A percentile compares a stretch with the other conserved stretches of the same genome.
phyloP scores from a whole-genome alignment of 2,329 filamentous ascomycete species.

The Stemphylium lycopersici region DNA sequence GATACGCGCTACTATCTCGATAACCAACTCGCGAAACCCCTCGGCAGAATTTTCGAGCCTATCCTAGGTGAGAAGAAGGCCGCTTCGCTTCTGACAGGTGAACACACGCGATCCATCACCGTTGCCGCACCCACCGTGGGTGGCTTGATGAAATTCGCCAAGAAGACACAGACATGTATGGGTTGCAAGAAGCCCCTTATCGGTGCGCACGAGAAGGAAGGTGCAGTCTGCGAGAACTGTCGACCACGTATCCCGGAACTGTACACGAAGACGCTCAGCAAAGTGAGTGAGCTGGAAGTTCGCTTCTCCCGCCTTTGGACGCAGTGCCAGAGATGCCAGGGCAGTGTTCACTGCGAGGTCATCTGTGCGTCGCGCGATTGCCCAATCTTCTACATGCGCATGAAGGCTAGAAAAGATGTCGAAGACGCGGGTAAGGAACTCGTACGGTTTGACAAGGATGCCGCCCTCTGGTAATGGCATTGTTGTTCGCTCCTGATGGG shows the following conservation, averaged over 20 bases:
- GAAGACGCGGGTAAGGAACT: conserved; percentile 94
- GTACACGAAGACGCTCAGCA: conserved; percentile 88
- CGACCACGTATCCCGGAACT: conserved; percentile 85
- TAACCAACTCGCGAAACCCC: conserved; percentile 94
- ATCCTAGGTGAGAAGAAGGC: conserved; percentile 95
- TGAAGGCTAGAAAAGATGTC: conserved; percentile 99
- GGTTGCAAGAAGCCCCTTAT: conserved; percentile 96
- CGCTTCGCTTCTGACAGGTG: conserved; percentile 82
- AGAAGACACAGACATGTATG: conserved; percentile 98
- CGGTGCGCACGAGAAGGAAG: conserved; percentile 76
- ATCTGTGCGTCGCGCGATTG: conserved; percentile 97
- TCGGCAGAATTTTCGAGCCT: conserved; percentile 95
- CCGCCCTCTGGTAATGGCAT: conserved; percentile 66
- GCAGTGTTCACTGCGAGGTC: conserved; percentile 96
- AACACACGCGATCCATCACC: conserved; percentile 92
- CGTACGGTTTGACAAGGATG: conserved; percentile 85
- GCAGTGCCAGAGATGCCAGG: conserved; percentile 96
- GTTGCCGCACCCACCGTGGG: conserved; percentile 90
- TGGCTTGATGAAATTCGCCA: conserved; percentile 97
- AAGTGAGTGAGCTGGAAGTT: conserved; percentile 90
- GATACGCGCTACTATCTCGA: conserved; percentile 99
- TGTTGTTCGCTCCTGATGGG: neutral
- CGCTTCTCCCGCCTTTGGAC: conserved; percentile 94
- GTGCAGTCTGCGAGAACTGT: conserved; percentile 89
- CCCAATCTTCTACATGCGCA: conserved; percentile 99